Base-by-base conservation (phyloP, 1,284 basidiomycete genomes). In the Tilletia walkeri region DNA sequence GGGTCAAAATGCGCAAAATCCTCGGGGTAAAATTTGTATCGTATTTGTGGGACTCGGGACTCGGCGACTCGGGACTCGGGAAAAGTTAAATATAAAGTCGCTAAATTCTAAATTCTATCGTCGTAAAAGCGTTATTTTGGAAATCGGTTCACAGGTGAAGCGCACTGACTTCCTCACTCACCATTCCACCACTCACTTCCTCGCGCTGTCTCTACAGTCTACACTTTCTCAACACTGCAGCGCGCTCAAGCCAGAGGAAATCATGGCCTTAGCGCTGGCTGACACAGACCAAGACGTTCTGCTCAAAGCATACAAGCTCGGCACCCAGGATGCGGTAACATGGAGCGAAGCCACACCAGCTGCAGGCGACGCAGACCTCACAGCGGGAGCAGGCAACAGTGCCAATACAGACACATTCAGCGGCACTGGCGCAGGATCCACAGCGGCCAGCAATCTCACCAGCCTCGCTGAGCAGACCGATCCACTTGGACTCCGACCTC, bases 401-500 rank as follows among this genome's bases (percentile, higher is more conserved):
- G 50, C 18, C 7, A 24, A 10, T 18, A 7, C 50, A 18, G 50
- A 7, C 6, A n/a, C 50, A 18, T 9, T 6, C 6, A 24, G 12
- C 6, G 59, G 36, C 12, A 20, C 59, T 18, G 59, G 18, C 30
- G 34, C 34, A 5, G 59, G 36, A 16, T n/a, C 30, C 6, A 6
- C 59, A 16, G 12, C 59, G 4, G 9, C 59, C 18, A 34, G 20
- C 54, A 10, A 20, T 6, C 54, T 72, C 6, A 72, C 50, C 34
- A 39, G 41, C 12, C 39, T 39, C 18, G 45, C 73, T 0, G 77
- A 78, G 30, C 84, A 85, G 70, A 69, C 75, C 0, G 85, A 85
- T 49, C 84, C 85, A 4, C 74, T 85, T 10, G 84, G 84, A 7
- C 75, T 85, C 34, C 75, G 76, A 7, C 67, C 66, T 7, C 48